These are phyloP conservation scores for Populus tremula DNA, from an alignment of 345 rosid genomes.

Conservation along the genomic window DNA sequence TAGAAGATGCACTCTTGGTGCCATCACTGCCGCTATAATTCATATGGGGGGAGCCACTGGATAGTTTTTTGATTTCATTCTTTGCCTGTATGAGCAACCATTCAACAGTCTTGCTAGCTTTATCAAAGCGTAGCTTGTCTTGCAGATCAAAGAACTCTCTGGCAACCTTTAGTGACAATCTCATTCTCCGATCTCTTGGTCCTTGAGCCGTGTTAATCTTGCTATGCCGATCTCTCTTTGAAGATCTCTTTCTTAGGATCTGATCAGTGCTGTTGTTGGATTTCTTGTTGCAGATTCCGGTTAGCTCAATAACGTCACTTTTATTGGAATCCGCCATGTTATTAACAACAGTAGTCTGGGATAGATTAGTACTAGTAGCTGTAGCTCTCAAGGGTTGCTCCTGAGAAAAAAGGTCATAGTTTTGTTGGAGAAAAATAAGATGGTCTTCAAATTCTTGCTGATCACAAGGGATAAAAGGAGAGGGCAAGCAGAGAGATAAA, in stretches of 20 bases:
- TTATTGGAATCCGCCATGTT: conserved; percentile 32
- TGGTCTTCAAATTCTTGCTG: conserved; percentile 2
- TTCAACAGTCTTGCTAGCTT: conserved; percentile 79
- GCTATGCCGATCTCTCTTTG: conserved; percentile 77
- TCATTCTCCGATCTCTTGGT: conserved; percentile 79
- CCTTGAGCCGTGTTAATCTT: conserved; percentile 81
- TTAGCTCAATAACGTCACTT: not conserved
- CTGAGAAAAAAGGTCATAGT: conserved; percentile 24
- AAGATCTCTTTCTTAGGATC: conserved; percentile 34
- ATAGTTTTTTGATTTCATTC: conserved; percentile 53
- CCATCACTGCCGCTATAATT: conserved; percentile 5
- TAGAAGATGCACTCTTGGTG: conserved; percentile 36
- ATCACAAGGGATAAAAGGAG: conserved; percentile 45
- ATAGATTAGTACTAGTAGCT: conserved; percentile 4
- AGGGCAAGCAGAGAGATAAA: conserved; percentile 40
- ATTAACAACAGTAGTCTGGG: not conserved
- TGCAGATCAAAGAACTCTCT: conserved; percentile 70
- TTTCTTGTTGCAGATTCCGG: not conserved
- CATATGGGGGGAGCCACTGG: conserved; percentile 10
- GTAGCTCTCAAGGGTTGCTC: conserved; percentile 20
- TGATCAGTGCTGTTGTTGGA: not conserved
- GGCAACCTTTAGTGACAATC: conserved; percentile 76
- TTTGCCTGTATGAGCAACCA: conserved; percentile 70
- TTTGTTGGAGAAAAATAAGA: conserved; percentile 23
- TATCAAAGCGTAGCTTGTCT: conserved; percentile 73